Percentiles rank a stretch among this genome's conserved stretches.
These are phyloP conservation scores for Brassica napus DNA, from an alignment of 345 rosid species.

Conservation along the genomic window Da-Ae NC_063450.1:50680001-50680500, in stretches of 20 bases:
- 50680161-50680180: slow-evolving; percentile 53
- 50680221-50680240: slow-evolving; percentile 79
- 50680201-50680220: slow-evolving; percentile 95
- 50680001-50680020: slow-evolving; percentile 61
- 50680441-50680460: slow-evolving; percentile 56
- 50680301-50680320: slow-evolving; percentile 83
- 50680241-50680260: slow-evolving; percentile 92
- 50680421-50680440: slow-evolving; percentile 82
- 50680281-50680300: slow-evolving; percentile 91
- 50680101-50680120: slow-evolving; percentile 79
- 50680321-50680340: slow-evolving; percentile 60
- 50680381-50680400: slow-evolving; percentile 57
- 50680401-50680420: slow-evolving; percentile 67
- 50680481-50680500: slow-evolving; percentile 59
- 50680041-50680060: slow-evolving; percentile 56
- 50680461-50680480: slow-evolving; percentile 61
- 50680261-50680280: slow-evolving; percentile 91
- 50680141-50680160: slow-evolving; percentile 78
- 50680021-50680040: slow-evolving; percentile 73
- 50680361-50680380: slow-evolving; percentile 68
- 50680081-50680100: slow-evolving; percentile 83
- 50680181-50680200: slow-evolving; percentile 86
- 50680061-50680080: slow-evolving; percentile 81
- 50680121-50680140: slow-evolving; percentile 86
- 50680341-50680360: slow-evolving; percentile 65